Base-by-base conservation (phyloP, 2,329 filamentous ascomycete species). In the Colletotrichum lindemuthianum region DNA sequence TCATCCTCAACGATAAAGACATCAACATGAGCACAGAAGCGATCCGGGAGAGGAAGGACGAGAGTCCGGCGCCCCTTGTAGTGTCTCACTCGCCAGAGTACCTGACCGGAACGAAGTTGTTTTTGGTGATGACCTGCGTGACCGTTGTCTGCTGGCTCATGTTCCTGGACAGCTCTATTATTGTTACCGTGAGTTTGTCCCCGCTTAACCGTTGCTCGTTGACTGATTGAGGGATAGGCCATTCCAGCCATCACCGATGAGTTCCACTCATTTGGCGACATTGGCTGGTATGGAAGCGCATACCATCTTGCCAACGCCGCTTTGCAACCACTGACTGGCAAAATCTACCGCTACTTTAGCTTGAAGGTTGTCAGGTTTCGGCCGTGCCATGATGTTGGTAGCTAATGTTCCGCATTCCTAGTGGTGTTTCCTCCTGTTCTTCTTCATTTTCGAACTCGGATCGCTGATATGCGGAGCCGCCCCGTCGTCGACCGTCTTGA, bases 381-480 rank as follows among this genome's bases (percentile, higher is more conserved):
- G 72, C 11, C 76, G 4, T 6, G 7, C 11, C 4, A 13, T n/a
- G 7, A 24, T 15, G 15, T 32, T 44, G 36, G 39, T 4, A 2
- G 39, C 40, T 65, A 7, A 66, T 32, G 9, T 81, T 66, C 79
- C 24, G 74, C 71, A 7, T 58, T 74, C 2, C 6, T 6, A 75
- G 72, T 74, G 73, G 73, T 63, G 69, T 2, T 76, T 74, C 34
- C 60, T 75, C 8, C 65, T 59, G 8, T 72, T 74, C 36, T 65
- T 77, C 34, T 60, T 75, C 41, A 24, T 77, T 0, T 77, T 77
- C 50, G 72, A 77, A 36, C 13, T 75, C 12, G 84, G 84, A 2
- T 82, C 78, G 16, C 68, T 84, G 2, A 74, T 86, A 12, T 85
- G 84, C 60, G 84, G 70, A 69, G 40, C 78, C 69, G 81, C 83